Evolutionary conservation across 2,329 filamentous ascomycete genomes (phyloP), one percentile per base, ranked within the genome.

Genomic region (Penicillium occitanis): DNA sequence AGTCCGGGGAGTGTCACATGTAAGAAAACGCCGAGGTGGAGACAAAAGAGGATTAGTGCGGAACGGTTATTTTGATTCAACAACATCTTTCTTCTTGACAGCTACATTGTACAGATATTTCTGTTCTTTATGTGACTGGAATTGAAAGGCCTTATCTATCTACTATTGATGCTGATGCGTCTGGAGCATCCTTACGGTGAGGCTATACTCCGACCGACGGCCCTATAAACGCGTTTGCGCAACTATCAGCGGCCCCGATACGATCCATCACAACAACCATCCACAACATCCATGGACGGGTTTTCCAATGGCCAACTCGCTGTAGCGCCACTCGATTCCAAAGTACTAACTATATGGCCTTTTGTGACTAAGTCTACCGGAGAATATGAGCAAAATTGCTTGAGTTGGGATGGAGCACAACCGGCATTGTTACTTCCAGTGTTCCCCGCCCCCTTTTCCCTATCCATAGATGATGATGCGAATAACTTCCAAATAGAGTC

Each of bases 381-480:
- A 37, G n/a, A 40, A 25, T 17, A 37, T 14, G 2, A 33, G 50
- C 25, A 53, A 53, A 37, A 25, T 25, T 14, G 33, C 17, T 57
- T 37, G 53, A 40, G n/a, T 25, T 37, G 2, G n/a, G 53, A 57
- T 22, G 53, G 53, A 57, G 33, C 40, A 37, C 19, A 57, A 19
- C 30, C 30, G 30, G 30, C n/a, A 35, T 55, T 57, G 53, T 57
- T 57, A 37, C n/a, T 25, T 57, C 1, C 14, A 6, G n/a, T 57
- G 30, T 57, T 57, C 30, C 53, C 53, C 53, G 30, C 30, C 53
- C 53, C 53, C 53, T 37, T 57, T 57, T 57, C 28, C 50, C 8
- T 40, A 25, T n/a, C 50, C 50, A n/a, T 30, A 10, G 50, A n/a
- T 30, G 19, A 57, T 37, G 33, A 37, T 57, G 11, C 53, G 33